Conservation (phyloP, 305 asterid genomes). For the Caryopteris hybrid region DNA sequence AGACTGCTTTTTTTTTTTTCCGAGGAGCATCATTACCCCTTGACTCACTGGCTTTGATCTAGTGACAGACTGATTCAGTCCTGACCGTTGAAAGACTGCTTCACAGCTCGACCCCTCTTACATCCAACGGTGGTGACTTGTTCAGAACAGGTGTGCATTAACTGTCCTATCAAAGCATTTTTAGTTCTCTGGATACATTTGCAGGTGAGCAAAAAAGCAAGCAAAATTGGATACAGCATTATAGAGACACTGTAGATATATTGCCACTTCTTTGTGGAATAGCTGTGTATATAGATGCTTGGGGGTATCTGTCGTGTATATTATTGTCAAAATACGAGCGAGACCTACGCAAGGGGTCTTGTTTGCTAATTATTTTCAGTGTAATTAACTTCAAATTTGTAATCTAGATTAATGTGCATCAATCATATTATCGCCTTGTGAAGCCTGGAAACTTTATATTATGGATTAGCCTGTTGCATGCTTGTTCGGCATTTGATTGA, state of each 20-base stretch:
- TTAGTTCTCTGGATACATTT: neutral
- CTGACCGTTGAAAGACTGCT: neutral
- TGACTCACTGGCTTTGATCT: conserved; percentile 4
- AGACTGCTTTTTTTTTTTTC: neutral
- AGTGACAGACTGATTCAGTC: neutral
- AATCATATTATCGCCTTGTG: neutral
- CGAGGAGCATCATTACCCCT: conserved; percentile 7
- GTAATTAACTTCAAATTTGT: neutral
- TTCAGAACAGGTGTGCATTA: neutral
- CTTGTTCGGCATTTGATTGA: neutral
- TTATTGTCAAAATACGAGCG: neutral
- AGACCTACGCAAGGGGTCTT: conserved; percentile 26
- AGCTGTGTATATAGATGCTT: conserved; percentile 22
- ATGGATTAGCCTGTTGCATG: neutral
- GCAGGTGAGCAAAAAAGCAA: conserved; percentile 4
- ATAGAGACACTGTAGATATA: conserved; percentile 24
- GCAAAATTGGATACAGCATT: conserved; percentile 12
- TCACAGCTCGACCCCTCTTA: neutral
- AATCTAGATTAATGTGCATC: neutral
- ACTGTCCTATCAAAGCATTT: neutral
- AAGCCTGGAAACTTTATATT: neutral
- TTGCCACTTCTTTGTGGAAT: conserved; percentile 13
- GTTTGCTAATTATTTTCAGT: neutral
- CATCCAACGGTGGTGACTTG: neutral
- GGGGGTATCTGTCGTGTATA: conserved; percentile 21